Evolutionary conservation across 2,329 filamentous ascomycete genomes (phyloP), one percentile per base, ranked within the genome.

Genomic region (Davidsoniella australis): DNA sequence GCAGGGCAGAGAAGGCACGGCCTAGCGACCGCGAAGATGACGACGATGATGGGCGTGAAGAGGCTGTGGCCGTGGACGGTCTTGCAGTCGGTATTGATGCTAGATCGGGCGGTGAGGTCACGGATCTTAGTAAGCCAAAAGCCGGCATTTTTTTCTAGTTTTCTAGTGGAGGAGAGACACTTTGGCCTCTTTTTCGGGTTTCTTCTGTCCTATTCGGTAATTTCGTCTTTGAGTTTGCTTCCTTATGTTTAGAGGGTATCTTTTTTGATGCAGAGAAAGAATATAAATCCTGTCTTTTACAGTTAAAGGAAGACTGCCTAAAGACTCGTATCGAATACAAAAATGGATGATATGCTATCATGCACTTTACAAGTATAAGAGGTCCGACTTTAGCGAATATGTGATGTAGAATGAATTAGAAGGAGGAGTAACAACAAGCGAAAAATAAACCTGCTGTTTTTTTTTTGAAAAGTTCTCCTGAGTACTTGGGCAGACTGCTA

Each of bases 81-180:
- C 39, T n/a, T 23, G 17, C 18, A 17, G 17, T 20, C 24, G 16
- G 5, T 24, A 24, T 42, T 18, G 41, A 42, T 20, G 41, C 17
- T 14, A 47, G 18, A 37, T 24, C 23, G 23, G 48, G 36, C 17
- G 42, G 42, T 37, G 23, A 23, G 17, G 47, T 49, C 5, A 33
- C 36, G 36, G n/a, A 38, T 40, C 41, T 49, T 45, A 49, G 47
- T 45, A 49, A 45, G 47, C 47, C 47, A 36, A 49, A 40, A 16
- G 17, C 37, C n/a, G 20, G 3, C 18, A 40, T 45, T 44, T 45
- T 49, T 42, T 43, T 43, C 17, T 12, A 41, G 38, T 18, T n/a
- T 42, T 12, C 41, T 20, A 23, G 41, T 20, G 41, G 17, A 42
- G 12, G 41, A 20, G 4, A 24, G 17, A 42, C 41, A 23, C 24